Base-by-base conservation (phyloP, 768 basidiomycete species). In the Leucosporidium yakuticum region DNA sequence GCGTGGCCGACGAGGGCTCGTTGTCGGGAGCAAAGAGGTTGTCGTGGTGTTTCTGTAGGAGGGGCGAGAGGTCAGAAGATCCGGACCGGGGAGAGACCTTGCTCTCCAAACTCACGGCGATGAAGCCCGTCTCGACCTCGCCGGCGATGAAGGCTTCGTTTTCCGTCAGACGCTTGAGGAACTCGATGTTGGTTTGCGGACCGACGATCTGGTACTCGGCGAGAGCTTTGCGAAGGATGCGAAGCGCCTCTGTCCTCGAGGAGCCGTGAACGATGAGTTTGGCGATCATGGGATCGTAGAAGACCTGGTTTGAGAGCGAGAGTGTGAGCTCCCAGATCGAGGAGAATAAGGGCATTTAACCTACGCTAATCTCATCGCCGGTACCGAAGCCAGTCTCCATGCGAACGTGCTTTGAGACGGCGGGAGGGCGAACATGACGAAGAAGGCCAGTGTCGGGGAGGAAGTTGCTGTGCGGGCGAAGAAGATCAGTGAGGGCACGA, bases 51-150 rank as follows among this genome's bases (percentile, higher is more conserved):
- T 90, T 91, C 91, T 94, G 60, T 31, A 21, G 31, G 27, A 12
- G 0, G 25, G 11, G 23, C 9, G 17, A 62, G 44, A 19, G 9
- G 32, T 51, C 25, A 12, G 31, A 5, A 51, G 31, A 62, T 36
- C 53, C 39, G 31, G 34, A 61, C 29, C 29, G 2, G 29, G 32
- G 15, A 12, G 31, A 63, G 53, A 20, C 11, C 14, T 15, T 15
- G 8, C n/a, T 15, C 39, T 15, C 39, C 14, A 15, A 8, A 76
- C 83, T 60, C 77, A 91, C 91, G 34, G 85, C 83, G 74, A 97
- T 94, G 77, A 97, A 97, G 4, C 91, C 91, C 4, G 93, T 95
- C 76, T 96, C 93, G 17, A 97, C 84, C 67, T 93, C 86, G 29
- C 83, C 89, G 36, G 83, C 79, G 21, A 89, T 83, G 76, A 97